phyloP scores from a whole-genome alignment of 75 land plant species.

The Adiantum capillusveneris region DNA sequence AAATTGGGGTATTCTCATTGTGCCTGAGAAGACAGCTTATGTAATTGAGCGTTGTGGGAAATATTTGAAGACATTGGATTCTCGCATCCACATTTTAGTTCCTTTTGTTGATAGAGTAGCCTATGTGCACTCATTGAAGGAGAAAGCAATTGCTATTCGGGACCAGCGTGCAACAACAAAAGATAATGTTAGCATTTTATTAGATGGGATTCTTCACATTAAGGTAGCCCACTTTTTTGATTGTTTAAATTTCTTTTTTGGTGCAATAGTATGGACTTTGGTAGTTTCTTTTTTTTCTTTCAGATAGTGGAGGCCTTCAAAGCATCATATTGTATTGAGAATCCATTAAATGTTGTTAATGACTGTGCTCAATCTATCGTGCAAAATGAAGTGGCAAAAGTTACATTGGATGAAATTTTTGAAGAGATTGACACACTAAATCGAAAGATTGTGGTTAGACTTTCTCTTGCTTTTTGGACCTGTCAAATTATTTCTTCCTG shows the following conservation, averaged over 20 bases:
- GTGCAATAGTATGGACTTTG: background rate
- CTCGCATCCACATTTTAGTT: conserved; percentile 75
- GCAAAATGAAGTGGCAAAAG: conserved; percentile 90
- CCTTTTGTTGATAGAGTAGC: conserved; percentile 87
- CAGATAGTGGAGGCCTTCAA: conserved; percentile 79
- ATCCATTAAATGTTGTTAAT: conserved; percentile 73
- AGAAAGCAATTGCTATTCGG: conserved; percentile 85
- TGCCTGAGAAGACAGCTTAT: conserved; percentile 86
- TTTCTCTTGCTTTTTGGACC: background rate
- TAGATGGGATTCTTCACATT: conserved; percentile 84
- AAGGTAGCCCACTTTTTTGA: conserved; percentile 34
- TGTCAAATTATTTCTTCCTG: too few relatives aligned
- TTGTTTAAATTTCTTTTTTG: background rate
- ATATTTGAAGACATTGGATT: conserved; percentile 58
- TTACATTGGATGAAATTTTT: conserved; percentile 89
- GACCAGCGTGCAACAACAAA: conserved; percentile 88
- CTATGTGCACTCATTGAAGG: conserved; percentile 90
- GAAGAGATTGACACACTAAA: conserved; percentile 83
- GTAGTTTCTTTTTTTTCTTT: background rate
- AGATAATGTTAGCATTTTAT: conserved; percentile 84
- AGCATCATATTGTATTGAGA: conserved; percentile 93
- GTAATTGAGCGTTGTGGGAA: conserved; percentile 87
- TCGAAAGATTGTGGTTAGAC: conserved; percentile 82
- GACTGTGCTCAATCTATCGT: conserved; percentile 93
- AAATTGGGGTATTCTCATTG: conserved; percentile 88